phyloP scores from a whole-genome alignment of 2,329 filamentous ascomycete species.

The Cercospora nicotianae region DNA sequence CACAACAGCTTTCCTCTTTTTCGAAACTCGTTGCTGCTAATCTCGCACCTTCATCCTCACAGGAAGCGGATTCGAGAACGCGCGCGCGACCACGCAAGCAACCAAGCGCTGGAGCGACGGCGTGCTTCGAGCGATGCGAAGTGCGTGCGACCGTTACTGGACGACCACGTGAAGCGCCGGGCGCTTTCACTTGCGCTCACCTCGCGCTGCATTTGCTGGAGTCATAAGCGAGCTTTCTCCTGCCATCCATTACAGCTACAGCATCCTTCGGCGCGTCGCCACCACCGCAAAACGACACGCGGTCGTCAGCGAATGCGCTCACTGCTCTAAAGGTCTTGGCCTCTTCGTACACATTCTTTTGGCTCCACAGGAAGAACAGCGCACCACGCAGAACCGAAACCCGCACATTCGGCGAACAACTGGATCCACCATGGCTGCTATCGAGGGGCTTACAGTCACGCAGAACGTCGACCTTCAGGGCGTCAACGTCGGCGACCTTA shows the following conservation, averaged over 20 bases:
- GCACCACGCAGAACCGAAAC: neutral
- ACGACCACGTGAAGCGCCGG: neutral
- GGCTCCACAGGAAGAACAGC: neutral
- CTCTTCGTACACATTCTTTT: neutral
- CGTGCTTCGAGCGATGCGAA: neutral
- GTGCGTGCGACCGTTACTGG: neutral
- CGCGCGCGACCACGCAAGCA: neutral
- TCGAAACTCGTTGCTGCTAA: neutral
- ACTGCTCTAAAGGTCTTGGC: neutral
- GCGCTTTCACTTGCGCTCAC: neutral
- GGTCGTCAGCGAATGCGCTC: neutral
- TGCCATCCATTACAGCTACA: neutral
- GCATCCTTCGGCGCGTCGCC: neutral
- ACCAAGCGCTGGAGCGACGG: neutral
- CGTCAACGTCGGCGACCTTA: constrained; percentile 25
- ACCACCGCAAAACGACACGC: neutral
- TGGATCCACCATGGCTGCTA: constrained; percentile 19
- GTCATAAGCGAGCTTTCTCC: neutral
- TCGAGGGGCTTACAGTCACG: constrained; percentile 22
- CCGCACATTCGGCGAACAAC: neutral
- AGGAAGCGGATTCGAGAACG: neutral
- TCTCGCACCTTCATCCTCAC: neutral
- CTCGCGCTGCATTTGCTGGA: neutral
- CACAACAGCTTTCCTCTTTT: neutral
- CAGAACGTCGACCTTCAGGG: constrained; percentile 19